Conservation (phyloP, 2,329 filamentous ascomycete species). For the Zasmidium cellare region DNA sequence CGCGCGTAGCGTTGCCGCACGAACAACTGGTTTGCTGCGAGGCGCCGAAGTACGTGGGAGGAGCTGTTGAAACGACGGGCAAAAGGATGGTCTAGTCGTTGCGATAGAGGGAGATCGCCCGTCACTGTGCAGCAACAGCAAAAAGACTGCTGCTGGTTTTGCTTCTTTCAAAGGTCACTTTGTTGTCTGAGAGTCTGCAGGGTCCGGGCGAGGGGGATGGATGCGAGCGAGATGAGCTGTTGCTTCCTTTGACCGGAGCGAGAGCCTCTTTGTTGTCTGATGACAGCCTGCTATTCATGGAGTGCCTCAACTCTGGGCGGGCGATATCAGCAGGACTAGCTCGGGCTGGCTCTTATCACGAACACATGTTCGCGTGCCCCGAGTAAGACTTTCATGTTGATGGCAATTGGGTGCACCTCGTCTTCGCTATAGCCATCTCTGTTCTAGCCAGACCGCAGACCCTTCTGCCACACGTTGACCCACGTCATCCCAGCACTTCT, state of each 20-base stretch:
- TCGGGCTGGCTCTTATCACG: background rate
- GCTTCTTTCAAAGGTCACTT: background rate
- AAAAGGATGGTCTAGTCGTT: background rate
- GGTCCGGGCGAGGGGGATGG: background rate
- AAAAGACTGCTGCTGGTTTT: background rate
- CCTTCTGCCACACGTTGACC: conserved; percentile 6
- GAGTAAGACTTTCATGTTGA: background rate
- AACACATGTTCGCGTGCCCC: conserved; percentile 10
- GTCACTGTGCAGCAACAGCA: background rate
- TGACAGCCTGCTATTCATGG: background rate
- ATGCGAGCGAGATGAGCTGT: background rate
- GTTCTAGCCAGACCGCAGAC: background rate
- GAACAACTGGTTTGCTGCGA: background rate
- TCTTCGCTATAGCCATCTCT: conserved; percentile 5
- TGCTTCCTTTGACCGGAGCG: background rate
- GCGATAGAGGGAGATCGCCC: background rate
- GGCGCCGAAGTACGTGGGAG: background rate
- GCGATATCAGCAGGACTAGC: conserved; percentile 5
- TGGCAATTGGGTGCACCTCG: conserved; percentile 3
- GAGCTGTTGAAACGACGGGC: background rate
- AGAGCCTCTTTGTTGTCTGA: background rate
- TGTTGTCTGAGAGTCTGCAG: background rate
- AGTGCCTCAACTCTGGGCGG: conserved; percentile 4
- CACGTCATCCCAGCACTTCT: conserved; percentile 13
- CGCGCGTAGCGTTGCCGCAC: background rate